These are phyloP conservation scores for Penicillium waksmanii DNA, from an alignment of 495 filamentous ascomycete species.

Conservation along the genomic window DNA sequence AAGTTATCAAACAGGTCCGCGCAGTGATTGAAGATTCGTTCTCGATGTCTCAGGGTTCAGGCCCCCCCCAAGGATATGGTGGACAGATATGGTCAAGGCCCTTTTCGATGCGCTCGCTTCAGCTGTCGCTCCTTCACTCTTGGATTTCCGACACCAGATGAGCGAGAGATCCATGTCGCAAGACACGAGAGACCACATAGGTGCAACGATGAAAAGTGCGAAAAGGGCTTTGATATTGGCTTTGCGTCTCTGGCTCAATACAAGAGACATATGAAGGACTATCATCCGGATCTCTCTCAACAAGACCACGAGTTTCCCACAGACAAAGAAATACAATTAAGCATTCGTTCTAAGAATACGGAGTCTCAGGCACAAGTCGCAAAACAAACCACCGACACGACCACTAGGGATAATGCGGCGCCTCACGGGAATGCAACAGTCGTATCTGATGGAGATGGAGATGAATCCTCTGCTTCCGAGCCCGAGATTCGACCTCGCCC, in stretches of 20 bases:
- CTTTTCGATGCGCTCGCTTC: constrained; percentile 2
- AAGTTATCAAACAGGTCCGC: background rate
- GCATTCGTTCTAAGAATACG: background rate
- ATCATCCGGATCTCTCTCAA: background rate
- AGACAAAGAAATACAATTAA: constrained; percentile 3
- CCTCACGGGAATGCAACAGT: background rate
- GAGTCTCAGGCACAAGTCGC: background rate
- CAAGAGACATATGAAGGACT: constrained; percentile 8
- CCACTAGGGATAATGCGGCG: background rate
- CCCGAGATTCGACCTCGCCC: constrained; percentile 6
- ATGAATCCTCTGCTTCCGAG: constrained; percentile 2
- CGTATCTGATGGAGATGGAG: background rate
- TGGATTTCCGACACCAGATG: constrained; percentile 2
- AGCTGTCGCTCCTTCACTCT: constrained; percentile 8
- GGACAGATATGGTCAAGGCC: constrained; percentile 1
- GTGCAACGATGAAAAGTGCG: constrained; percentile 5
- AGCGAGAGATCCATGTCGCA: background rate
- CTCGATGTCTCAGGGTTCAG: background rate
- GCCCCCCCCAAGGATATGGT: background rate
- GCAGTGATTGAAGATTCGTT: constrained; percentile 7
- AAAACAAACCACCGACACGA: background rate
- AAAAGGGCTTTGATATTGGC: constrained; percentile 5
- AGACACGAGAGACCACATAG: constrained; percentile 3
- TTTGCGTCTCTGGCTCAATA: background rate
- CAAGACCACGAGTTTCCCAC: constrained; percentile 2